Conservation (phyloP, 2,329 filamentous ascomycete genomes). For the Neofusicoccum sp. region DNA sequence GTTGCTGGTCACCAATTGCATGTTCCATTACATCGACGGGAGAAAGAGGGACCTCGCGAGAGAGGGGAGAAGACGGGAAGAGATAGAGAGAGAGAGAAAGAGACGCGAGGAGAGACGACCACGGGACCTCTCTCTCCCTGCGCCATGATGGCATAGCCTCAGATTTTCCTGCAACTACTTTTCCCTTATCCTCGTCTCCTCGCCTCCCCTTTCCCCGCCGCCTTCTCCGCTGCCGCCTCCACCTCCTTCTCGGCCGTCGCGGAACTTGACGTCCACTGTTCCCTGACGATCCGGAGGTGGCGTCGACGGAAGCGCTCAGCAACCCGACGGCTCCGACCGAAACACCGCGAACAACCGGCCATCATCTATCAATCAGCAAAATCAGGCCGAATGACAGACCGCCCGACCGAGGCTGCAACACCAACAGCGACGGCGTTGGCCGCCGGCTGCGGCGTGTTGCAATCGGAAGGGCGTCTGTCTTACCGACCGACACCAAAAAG, state of each 20-base stretch:
- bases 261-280: neutral
- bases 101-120: too few relatives aligned
- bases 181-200: neutral
- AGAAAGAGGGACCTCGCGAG: neutral
- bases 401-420: neutral
- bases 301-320: neutral
- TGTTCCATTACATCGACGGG: neutral
- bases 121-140: neutral
- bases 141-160: neutral
- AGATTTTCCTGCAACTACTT: neutral
- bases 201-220: slow-evolving; percentile 5
- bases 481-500: too few relatives aligned
- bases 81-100: too few relatives aligned
- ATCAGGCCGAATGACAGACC: slow-evolving; percentile 7
- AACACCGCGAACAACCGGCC: neutral
- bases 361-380: neutral
- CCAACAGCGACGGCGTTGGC: neutral
- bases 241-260: neutral
- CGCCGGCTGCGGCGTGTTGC: slow-evolving; percentile 3
- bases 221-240: neutral
- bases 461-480: neutral
- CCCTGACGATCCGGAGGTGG: neutral
- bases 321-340: neutral
- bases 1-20: neutral
- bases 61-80: too few relatives aligned